Conservation (phyloP, 2,329 filamentous ascomycete species). For the Tolypocladium endophyticum region DNA sequence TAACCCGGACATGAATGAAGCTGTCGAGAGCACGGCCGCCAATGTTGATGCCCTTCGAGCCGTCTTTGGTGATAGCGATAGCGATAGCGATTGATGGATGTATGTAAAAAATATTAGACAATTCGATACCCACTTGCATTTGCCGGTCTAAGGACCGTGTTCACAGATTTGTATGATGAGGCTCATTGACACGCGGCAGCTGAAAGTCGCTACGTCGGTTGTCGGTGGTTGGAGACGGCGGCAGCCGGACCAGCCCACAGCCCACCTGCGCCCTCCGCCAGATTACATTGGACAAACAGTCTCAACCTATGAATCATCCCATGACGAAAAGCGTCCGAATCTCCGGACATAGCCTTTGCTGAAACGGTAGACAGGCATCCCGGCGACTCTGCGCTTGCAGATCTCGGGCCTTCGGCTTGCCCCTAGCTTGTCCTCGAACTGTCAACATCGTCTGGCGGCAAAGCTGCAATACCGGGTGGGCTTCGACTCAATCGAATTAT, state of each 20-base stretch:
- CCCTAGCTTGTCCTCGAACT: neutral
- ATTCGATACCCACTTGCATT: neutral
- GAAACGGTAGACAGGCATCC: neutral
- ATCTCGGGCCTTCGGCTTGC: neutral
- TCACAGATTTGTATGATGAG: neutral
- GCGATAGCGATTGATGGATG: constrained; percentile 50
- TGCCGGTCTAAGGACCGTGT: neutral
- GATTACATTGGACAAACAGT: neutral
- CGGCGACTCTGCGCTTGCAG: neutral
- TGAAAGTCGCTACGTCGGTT: neutral
- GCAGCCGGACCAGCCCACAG: neutral
- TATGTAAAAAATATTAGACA: neutral
- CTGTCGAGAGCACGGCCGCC: constrained; percentile 59
- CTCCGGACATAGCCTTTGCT: neutral
- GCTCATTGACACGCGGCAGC: neutral
- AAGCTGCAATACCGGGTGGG: neutral
- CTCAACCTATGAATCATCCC: neutral
- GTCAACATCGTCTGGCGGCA: neutral
- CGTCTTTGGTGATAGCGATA: constrained; percentile 85
- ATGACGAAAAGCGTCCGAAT: neutral
- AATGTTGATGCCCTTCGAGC: constrained; percentile 77
- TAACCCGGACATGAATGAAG: constrained; percentile 59
- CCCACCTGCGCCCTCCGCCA: neutral
- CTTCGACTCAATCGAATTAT: neutral
- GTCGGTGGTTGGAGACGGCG: neutral